Conservation (phyloP, 495 filamentous ascomycete genomes). For the Evernia prunastri region DNA sequence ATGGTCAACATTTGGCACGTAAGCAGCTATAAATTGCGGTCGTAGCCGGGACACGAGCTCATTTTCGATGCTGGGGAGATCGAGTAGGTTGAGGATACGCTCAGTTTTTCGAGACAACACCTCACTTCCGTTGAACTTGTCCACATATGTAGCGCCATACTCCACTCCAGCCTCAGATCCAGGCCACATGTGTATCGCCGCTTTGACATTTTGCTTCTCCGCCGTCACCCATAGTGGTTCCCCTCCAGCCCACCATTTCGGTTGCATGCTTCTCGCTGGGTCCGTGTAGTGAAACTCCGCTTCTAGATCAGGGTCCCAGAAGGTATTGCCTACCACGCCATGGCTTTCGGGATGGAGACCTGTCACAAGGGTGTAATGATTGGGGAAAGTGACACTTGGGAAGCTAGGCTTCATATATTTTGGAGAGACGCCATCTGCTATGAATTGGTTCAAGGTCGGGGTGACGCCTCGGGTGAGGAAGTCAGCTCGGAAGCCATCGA, state of each 20-base stretch:
- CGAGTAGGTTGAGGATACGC: slow-evolving; percentile 70
- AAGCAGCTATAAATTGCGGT: slow-evolving; percentile 87
- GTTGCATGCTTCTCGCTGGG: slow-evolving; percentile 59
- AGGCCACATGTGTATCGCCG: slow-evolving; percentile 97
- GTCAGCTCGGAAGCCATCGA: slow-evolving; percentile 96
- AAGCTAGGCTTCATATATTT: slow-evolving; percentile 89
- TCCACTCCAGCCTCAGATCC: slow-evolving; percentile 77
- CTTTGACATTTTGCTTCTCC: slow-evolving; percentile 65
- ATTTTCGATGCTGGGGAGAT: slow-evolving; percentile 64
- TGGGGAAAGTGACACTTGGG: slow-evolving; percentile 94
- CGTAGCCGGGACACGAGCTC: slow-evolving; percentile 36
- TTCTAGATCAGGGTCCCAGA: slow-evolving; percentile 72
- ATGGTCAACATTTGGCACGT: slow-evolving; percentile 84
- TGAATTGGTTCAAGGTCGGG: slow-evolving; percentile 70
- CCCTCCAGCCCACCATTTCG: slow-evolving; percentile 83
- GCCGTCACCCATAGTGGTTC: slow-evolving; percentile 93
- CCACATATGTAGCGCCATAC: slow-evolving; percentile 66
- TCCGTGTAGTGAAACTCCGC: slow-evolving; percentile 87
- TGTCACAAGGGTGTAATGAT: slow-evolving; percentile 92
- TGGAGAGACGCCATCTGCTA: slow-evolving; percentile 79
- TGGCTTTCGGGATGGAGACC: slow-evolving; percentile 90
- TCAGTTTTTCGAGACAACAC: slow-evolving; percentile 64
- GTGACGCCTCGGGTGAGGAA: slow-evolving; percentile 80
- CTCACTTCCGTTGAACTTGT: slow-evolving; percentile 78
- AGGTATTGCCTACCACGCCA: slow-evolving; percentile 88